Percentiles rank a stretch among this genome's conserved stretches.
These are phyloP conservation scores for Rhizopogon vesiculosus DNA, from an alignment of 768 basidiomycete species.

Conservation along the genomic window DNA sequence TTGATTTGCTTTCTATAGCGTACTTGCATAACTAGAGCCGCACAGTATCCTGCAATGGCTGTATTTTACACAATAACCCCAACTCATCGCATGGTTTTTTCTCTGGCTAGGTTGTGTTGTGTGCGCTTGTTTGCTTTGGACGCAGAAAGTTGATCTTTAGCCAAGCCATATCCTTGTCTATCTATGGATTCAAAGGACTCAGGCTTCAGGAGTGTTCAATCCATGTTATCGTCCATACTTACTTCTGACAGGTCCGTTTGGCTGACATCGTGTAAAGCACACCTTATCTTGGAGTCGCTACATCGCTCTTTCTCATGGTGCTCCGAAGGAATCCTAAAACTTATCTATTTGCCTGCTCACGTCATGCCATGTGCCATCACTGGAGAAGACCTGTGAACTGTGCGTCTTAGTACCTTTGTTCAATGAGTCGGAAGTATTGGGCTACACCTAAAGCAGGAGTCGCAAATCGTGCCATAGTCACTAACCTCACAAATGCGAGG, in stretches of 20 bases:
- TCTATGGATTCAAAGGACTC: too few species aligned
- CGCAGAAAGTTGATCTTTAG: too few species aligned
- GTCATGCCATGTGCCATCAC: not conserved
- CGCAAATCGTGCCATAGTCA: not conserved
- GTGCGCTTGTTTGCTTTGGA: not conserved
- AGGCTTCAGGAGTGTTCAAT: not conserved
- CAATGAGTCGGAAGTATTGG: not conserved
- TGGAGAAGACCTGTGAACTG: not conserved
- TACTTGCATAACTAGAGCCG: constrained; percentile 5
- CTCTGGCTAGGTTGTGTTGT: not conserved
- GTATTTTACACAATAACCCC: constrained; percentile 4
- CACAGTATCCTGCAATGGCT: not conserved
- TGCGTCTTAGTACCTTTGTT: not conserved
- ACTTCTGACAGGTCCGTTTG: too few species aligned
- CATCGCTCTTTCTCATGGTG: not conserved
- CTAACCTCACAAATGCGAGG: too few species aligned
- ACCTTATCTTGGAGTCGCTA: not conserved
- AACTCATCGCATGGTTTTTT: constrained; percentile 3
- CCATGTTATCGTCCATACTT: not conserved
- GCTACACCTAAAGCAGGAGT: not conserved
- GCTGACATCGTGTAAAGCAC: not conserved
- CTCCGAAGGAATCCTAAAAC: not conserved
- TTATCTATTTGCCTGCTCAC: not conserved
- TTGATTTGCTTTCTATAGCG: not conserved
- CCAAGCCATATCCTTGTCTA: too few species aligned